Evolutionary conservation across 495 filamentous ascomycete species (phyloP), one percentile per base, ranked within the genome.

Genomic region (Penicillium daleae): DNA sequence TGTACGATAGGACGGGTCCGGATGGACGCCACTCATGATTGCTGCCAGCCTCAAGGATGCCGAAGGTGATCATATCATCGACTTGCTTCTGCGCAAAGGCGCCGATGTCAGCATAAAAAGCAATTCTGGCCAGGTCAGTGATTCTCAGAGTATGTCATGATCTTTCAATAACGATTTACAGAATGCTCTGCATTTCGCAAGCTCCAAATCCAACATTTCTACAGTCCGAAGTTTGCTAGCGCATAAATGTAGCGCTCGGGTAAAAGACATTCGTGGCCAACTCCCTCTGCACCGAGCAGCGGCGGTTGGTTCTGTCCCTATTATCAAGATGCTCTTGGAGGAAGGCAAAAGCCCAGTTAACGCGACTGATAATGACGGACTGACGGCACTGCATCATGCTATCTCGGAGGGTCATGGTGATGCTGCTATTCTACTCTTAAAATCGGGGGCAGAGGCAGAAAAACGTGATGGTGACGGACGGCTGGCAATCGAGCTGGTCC

Each of bases 11-110:
- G 95, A 99, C 72, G 92, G 88, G 19, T 88, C 87, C 9, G 93
- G 94, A 56, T 99, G 95, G 95, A 96, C 94, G 12, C 90, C 92
- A 1, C 81, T 97, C 26, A 97, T 97, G 93, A 97, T 97, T 56
- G 90, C 94, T 10, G 84, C 90, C 10, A 93, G 89, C 62, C 81
- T 96, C 37, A 86, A 83, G 62, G 88, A 88, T 65, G 90, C 76
- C 21, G 80, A 78, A 59, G 82, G 81, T 31, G 82, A 82, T 46
- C 63, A 69, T 17, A 80, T 80, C 39, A 74, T 96, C 13, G 87
- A 93, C 32, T 73, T 97, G 6, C 83, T 98, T 3, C 81, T 99
- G 0, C 74, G 79, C n/a, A 92, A 89, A 68, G 92, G 83, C 32
- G 93, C 92, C 2, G 92, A 97, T 63, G 90, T 94, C 4, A 92